Evolutionary conservation across 768 basidiomycete species (phyloP).

Genomic region (Podaxis carcinomalis): DNA sequence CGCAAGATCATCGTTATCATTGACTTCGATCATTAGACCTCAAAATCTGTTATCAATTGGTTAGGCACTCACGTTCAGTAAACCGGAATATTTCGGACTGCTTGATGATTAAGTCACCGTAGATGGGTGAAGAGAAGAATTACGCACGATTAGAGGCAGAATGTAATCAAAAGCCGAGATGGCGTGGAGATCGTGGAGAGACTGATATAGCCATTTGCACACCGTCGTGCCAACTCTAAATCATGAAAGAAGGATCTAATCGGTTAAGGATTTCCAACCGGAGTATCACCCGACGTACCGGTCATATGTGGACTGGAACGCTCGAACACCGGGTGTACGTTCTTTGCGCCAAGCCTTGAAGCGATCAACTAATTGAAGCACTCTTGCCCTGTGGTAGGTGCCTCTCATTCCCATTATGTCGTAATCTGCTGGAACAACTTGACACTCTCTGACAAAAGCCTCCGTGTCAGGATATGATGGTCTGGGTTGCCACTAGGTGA

Average conservation of each 20-base stretch:
- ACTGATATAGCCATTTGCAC: constrained; percentile 76
- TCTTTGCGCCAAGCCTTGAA: constrained; percentile 70
- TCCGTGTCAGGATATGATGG: constrained; percentile 59
- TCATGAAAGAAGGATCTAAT: constrained; percentile 7
- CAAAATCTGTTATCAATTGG: neutral
- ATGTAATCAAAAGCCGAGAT: constrained; percentile 77
- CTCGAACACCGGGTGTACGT: constrained; percentile 69
- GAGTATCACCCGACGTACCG: constrained; percentile 34
- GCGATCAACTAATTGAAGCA: constrained; percentile 54
- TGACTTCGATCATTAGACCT: constrained; percentile 36
- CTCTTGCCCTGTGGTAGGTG: constrained; percentile 52
- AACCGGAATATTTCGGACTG: constrained; percentile 76
- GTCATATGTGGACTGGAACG: constrained; percentile 85
- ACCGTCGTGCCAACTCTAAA: constrained; percentile 58
- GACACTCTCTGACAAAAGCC: constrained; percentile 66
- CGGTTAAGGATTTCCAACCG: neutral
- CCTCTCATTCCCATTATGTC: constrained; percentile 79
- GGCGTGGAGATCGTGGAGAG: constrained; percentile 74
- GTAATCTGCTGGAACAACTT: constrained; percentile 43
- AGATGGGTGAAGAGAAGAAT: neutral
- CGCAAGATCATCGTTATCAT: constrained; percentile 70
- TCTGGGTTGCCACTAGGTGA: constrained; percentile 54
- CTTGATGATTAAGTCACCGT: constrained; percentile 6
- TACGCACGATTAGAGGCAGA: constrained; percentile 69
- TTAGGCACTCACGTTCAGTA: constrained; percentile 49